A percentile compares a stretch with the other conserved stretches of the same genome.
These are phyloP conservation scores for Meripilus lineatus DNA, from an alignment of 1,284 basidiomycete genomes.

Conservation along the genomic window DNA sequence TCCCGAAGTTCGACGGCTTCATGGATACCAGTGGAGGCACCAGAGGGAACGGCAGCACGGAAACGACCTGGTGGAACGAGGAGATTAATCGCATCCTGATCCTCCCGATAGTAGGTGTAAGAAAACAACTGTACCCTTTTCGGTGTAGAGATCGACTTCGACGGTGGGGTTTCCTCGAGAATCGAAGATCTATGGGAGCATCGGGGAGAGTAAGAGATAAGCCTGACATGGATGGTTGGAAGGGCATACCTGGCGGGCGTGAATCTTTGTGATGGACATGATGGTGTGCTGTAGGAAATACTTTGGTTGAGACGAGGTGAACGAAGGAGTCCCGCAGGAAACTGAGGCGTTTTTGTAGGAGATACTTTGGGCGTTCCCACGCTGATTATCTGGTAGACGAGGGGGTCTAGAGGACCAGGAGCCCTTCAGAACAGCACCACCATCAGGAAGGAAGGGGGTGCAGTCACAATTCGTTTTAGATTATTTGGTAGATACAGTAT, in stretches of 20 bases:
- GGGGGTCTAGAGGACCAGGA: no score
- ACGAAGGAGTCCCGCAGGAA: conserved; percentile 9
- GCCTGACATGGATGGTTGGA: not conserved
- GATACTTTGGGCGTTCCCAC: conserved; percentile 14
- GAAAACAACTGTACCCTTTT: conserved; percentile 56
- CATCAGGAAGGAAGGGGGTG: no score
- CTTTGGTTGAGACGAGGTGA: conserved; percentile 20
- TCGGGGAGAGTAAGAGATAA: not conserved
- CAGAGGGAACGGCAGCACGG: conserved; percentile 95
- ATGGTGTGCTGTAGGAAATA: conserved; percentile 31
- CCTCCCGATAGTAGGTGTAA: conserved; percentile 1
- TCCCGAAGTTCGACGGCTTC: conserved; percentile 99
- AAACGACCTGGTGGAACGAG: conserved; percentile 65
- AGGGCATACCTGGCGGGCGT: conserved; percentile 77
- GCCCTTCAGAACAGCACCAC: no score
- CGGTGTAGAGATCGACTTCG: conserved; percentile 90
- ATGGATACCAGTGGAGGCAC: conserved; percentile 97
- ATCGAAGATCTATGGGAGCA: conserved; percentile 88
- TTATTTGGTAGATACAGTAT: no score
- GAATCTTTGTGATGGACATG: conserved; percentile 87
- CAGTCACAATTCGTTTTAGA: no score
- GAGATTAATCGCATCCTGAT: conserved; percentile 5
- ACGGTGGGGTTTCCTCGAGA: conserved; percentile 95
- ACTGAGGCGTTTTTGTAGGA: conserved; percentile 8
- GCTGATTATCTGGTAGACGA: conserved; percentile 24